phyloP scores from a whole-genome alignment of 1,284 basidiomycete species.

The Meira nashicola region DNA sequence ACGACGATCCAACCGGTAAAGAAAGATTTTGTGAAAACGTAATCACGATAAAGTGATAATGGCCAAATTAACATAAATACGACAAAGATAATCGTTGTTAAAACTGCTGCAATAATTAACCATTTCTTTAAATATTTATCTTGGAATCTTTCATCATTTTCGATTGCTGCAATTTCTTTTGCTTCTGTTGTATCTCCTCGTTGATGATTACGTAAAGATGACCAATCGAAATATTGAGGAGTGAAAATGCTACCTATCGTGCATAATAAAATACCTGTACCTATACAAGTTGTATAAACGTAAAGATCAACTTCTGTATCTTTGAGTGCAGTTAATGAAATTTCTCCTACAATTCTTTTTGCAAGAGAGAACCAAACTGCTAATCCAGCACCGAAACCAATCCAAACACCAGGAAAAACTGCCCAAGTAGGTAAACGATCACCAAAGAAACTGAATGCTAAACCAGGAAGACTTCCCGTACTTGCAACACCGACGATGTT shows the following conservation, averaged over 20 bases:
- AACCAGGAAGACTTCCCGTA: slow-evolving; percentile 28
- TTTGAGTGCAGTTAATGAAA: slow-evolving; percentile 29
- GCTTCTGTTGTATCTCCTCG: slow-evolving; percentile 9
- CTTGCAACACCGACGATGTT: slow-evolving; percentile 42
- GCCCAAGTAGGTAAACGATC: slow-evolving; percentile 32
- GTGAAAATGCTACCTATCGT: slow-evolving; percentile 28
- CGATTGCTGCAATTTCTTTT: slow-evolving; percentile 13
- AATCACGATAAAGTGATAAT: slow-evolving; percentile 46
- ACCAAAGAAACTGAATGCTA: slow-evolving; percentile 43
- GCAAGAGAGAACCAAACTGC: slow-evolving; percentile 46
- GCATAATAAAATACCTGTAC: slow-evolving; percentile 25
- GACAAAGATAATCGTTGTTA: slow-evolving; percentile 24
- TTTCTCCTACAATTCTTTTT: slow-evolving; percentile 25
- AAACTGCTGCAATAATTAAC: slow-evolving; percentile 18
- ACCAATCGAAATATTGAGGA: slow-evolving; percentile 32
- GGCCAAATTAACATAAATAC: slow-evolving; percentile 50
- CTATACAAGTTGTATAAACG: slow-evolving; percentile 21
- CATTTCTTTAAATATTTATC: slow-evolving; percentile 8
- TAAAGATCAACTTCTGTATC: slow-evolving; percentile 21
- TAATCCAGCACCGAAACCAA: slow-evolving; percentile 40
- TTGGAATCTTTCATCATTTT: slow-evolving; percentile 3
- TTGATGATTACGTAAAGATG: not conserved
- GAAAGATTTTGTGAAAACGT: slow-evolving; percentile 46
- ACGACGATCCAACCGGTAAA: slow-evolving; percentile 49
- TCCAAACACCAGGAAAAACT: slow-evolving; percentile 44